A percentile compares a stretch with the other conserved stretches of the same genome.
Evolutionary conservation across 2,329 filamentous ascomycete species (phyloP).

Genomic region (Lasiodiplodia sp.): DNA sequence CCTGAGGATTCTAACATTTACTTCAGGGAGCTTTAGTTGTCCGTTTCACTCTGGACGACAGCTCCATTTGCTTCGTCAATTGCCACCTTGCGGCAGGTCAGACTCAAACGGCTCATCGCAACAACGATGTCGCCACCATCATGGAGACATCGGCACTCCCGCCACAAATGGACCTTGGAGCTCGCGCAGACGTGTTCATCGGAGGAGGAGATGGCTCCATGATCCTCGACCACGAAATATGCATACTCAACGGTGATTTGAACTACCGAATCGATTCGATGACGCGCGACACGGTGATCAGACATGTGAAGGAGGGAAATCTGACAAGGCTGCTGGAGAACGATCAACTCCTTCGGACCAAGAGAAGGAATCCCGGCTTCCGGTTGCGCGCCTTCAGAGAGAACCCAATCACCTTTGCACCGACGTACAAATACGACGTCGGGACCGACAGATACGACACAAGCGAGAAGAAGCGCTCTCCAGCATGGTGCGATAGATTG

Average conservation of each 20-base stretch:
- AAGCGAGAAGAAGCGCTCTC: conserved; percentile 90
- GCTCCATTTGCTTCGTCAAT: conserved; percentile 93
- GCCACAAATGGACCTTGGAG: conserved; percentile 69
- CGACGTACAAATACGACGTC: conserved; percentile 98
- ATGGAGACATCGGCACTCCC: conserved; percentile 82
- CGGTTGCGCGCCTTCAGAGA: conserved; percentile 90
- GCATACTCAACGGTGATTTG: conserved; percentile 91
- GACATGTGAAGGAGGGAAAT: conserved; percentile 81
- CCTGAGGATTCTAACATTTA: neutral
- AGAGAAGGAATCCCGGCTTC: conserved; percentile 88
- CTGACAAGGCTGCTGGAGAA: conserved; percentile 86
- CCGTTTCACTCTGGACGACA: conserved; percentile 93
- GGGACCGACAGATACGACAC: conserved; percentile 93
- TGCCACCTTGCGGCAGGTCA: conserved; percentile 97
- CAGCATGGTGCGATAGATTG: conserved; percentile 95
- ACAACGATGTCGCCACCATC: conserved; percentile 91
- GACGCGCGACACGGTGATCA: conserved; percentile 90
- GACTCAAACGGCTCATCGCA: conserved; percentile 85
- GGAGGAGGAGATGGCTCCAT: conserved; percentile 94
- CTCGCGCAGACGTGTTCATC: conserved; percentile 77
- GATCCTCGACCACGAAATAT: conserved; percentile 98
- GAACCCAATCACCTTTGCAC: conserved; percentile 86
- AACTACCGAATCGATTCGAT: conserved; percentile 99
- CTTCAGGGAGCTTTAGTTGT: conserved; percentile 79
- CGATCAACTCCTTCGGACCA: conserved; percentile 89